Base-by-base conservation (phyloP, 192 early-diverging fungal species). In the Cetraspora pellucida region DNA sequence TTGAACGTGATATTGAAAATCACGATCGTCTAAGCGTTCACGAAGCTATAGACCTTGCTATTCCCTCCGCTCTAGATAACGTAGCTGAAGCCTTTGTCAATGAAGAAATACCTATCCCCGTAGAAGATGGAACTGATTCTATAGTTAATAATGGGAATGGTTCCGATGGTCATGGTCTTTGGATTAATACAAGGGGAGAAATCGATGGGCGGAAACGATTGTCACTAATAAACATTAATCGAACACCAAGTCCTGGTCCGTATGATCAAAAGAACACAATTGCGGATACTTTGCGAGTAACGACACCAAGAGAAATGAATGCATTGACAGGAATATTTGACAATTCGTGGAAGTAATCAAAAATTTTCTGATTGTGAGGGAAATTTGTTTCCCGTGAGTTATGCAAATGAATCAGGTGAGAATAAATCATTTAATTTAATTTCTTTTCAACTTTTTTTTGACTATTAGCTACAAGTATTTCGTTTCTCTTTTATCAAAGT, bases 1-100 rank as follows among this genome's bases (percentile, higher is more conserved):
- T 79, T 58, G 78, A 79, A 64, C 61, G 78, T 1, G 55, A 73
- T 17, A 75, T 79, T 37, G 78, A 79, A 61, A 25, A 13, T 64
- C 78, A 74, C 55, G 72, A 73, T 23, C 54, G 75, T 55, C 27
- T 79, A 13, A 74, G 71, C 52, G 71, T 52, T 43, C 71, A 63
- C 23, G 72, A 79, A 50, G 78, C 78, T 19, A 75, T 79, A 27
- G 78, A 79, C 58, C 25, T 79, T 10, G 78, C 59, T 28, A 74
- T 79, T 67, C 78, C 78, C 10, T 50, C 71, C n/a, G 63, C 54
- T 23, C 54, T 79, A 66, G 60, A 73, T 9, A 46, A 78, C 10
- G 52, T 72, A n/a, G 70, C 69, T 30, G 70, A 78, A 72, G 73
- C 78, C 10, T 64, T 79, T 37, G 78, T 59, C 1, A 75, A 57